A percentile compares a stretch with the other conserved stretches of the same genome.
These are phyloP conservation scores for Knoxdaviesia proteae DNA, from an alignment of 2,329 filamentous ascomycete species.

Conservation along the genomic window DNA sequence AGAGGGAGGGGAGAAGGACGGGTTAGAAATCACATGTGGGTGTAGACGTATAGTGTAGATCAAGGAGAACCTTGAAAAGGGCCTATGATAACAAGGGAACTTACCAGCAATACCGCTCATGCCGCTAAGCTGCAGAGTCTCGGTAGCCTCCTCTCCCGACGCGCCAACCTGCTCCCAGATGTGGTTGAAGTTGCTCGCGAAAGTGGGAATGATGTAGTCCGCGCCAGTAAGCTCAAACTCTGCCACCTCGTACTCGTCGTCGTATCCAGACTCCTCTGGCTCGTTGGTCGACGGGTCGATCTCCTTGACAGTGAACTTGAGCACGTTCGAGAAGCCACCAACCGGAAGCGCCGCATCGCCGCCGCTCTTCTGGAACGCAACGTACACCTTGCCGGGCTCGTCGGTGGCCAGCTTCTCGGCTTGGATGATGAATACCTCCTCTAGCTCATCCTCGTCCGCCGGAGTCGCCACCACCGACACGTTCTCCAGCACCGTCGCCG, in stretches of 20 bases:
- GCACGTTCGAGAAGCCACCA: constrained; percentile 69
- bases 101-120: constrained; percentile 84
- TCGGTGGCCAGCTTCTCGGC: constrained; percentile 65
- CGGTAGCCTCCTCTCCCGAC: constrained; percentile 72
- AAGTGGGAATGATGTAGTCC: constrained; percentile 85
- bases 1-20: constrained; percentile 3
- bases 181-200: constrained; percentile 85
- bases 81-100: constrained; percentile 11
- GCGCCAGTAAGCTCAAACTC: constrained; percentile 79
- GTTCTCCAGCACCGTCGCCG: constrained; percentile 75
- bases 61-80: not conserved
- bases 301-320: constrained; percentile 96
- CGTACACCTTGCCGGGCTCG: constrained; percentile 82
- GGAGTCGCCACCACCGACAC: constrained; percentile 68
- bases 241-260: constrained; percentile 93
- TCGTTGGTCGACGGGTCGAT: constrained; percentile 88
- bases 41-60: not conserved
- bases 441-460: constrained; percentile 59
- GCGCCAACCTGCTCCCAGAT: constrained; percentile 87
- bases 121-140: constrained; percentile 72
- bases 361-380: constrained; percentile 70
- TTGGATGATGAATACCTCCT: constrained; percentile 88
- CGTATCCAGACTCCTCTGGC: constrained; percentile 79
- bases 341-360: constrained; percentile 61
- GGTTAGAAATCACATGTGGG: not conserved